Evolutionary conservation across 331 rosid genomes (phyloP), one percentile per base, ranked within the genome.

Genomic region (Telfairia occidentalis): DNA sequence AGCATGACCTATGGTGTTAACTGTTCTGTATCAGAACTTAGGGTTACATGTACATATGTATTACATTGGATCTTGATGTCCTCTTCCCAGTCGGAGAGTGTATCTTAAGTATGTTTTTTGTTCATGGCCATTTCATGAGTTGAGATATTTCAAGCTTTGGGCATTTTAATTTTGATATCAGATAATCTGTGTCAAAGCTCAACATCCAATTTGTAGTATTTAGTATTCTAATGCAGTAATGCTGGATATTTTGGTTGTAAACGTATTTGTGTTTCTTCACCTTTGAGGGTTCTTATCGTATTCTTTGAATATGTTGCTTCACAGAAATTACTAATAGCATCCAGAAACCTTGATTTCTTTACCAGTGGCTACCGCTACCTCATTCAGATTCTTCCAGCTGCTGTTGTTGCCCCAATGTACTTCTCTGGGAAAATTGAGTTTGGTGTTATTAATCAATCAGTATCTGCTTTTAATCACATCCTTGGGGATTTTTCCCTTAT

Each of bases 361-460:
- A 95, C 97, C 84, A 87, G 5, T 78, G 97, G 98, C 71, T 95
- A 95, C 81, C 97, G 97, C 76, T 85, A 89, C 77, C 82, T 80
- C 71, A 91, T 95, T 87, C 98, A 91, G 79, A 84, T 95, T 86
- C 98, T 95, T 82, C 98, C 98, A n/a, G 97, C 89, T 38, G 97
- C 98, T 55, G 89, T 95, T 73, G 97, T 91, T 84, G 98, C 98
- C 13, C 98, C 98, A 12, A 87, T 95, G 97, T 95, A 74, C 82
- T 95, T 95, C 76, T 74, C 98, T 0, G 98, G 98, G 46, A 87
- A 94, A 85, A 91, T 94, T 61, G 97, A 94, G 86, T 87, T 94
- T 83, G 98, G 98, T 78, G 96, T 95, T 64, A 91, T 95, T 79
- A 91, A 90, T 79, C 98, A 95, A 79, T 91, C 98, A 15, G 90